Percentiles rank a stretch among this genome's conserved stretches.
phyloP scores from a whole-genome alignment of 441 rosid species.

The Lepidium campestre region DNA sequence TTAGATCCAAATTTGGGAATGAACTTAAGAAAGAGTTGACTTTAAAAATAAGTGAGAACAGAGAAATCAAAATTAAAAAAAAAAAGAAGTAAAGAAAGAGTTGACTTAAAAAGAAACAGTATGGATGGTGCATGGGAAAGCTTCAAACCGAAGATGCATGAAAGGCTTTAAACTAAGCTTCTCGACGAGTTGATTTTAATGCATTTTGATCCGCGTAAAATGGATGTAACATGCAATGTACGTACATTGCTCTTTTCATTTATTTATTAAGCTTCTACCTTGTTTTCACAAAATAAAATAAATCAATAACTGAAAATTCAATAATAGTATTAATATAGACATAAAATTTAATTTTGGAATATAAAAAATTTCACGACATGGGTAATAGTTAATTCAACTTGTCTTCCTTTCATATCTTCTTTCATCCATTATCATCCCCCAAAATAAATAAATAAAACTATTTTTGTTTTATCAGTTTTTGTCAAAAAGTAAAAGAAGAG shows the following conservation, averaged over 20 bases:
- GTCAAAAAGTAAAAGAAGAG: background rate
- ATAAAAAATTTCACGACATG: background rate
- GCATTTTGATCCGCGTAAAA: conserved; percentile 18
- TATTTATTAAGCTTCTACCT: background rate
- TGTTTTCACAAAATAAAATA: background rate
- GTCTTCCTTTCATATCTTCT: background rate
- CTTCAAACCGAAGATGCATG: conserved; percentile 14
- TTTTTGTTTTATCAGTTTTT: background rate
- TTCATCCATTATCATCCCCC: background rate
- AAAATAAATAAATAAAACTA: background rate
- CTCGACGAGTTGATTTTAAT: conserved; percentile 16
- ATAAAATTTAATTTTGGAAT: background rate
- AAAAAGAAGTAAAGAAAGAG: background rate
- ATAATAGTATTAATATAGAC: background rate
- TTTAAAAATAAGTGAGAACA: background rate
- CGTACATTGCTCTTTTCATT: conserved; percentile 11
- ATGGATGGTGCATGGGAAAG: conserved; percentile 13
- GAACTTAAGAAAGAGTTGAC: conserved; percentile 3
- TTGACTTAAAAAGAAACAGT: background rate
- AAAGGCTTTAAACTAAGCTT: conserved; percentile 3
- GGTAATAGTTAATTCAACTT: background rate
- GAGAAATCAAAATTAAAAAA: no score
- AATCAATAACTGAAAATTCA: background rate
- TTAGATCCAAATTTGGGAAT: background rate
- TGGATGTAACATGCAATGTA: conserved; percentile 22